Conservation (phyloP, 2,329 filamentous ascomycete species). For the Paraphoma sp. region DNA sequence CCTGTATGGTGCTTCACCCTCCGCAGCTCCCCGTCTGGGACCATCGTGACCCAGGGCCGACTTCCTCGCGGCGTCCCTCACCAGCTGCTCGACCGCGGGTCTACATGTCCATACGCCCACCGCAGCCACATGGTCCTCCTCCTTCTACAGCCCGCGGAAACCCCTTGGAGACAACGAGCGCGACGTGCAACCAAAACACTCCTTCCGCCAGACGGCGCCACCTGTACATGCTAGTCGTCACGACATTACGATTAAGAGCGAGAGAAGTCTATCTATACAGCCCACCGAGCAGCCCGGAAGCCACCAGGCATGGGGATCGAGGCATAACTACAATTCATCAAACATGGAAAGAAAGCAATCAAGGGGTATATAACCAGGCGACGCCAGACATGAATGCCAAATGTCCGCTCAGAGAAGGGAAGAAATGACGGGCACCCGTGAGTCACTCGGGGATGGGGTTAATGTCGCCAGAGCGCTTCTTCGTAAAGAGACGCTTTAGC, state of each 20-base stretch:
- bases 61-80: not conserved
- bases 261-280: conserved; percentile 21
- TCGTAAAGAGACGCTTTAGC: conserved; percentile 44
- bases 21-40: not conserved
- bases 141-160: not conserved
- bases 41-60: not conserved
- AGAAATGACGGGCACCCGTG: conserved; percentile 6
- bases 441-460: conserved; percentile 44
- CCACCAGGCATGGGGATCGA: conserved; percentile 4
- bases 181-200: not conserved
- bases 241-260: conserved; percentile 22
- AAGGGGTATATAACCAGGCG: conserved; percentile 43
- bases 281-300: not conserved
- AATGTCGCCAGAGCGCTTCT: conserved; percentile 40
- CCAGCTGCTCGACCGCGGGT: not conserved
- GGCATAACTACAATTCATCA: conserved; percentile 2
- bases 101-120: not conserved
- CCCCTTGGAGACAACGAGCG: not conserved
- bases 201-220: not conserved
- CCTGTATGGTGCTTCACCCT: not conserved
- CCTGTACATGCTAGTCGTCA: conserved; percentile 24
- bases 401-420: conserved; percentile 27
- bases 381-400: conserved; percentile 28
- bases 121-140: not conserved
- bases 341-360: conserved; percentile 18